Evolutionary conservation across 257 asterid species (phyloP).

Genomic region (Petunia secreta): DNA sequence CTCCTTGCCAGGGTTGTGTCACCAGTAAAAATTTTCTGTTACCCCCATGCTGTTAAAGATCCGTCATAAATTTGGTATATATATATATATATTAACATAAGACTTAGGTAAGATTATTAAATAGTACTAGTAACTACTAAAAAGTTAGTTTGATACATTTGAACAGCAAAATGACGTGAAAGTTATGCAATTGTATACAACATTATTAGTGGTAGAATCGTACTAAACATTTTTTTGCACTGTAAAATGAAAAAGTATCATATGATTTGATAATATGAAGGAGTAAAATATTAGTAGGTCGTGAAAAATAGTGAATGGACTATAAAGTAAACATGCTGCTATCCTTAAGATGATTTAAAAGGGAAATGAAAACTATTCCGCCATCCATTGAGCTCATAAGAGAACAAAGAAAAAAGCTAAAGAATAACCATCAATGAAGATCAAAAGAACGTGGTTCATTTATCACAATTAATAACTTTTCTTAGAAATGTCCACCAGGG

Average conservation of each 20-base stretch:
- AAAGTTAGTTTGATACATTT: no score
- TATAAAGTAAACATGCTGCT: neutral
- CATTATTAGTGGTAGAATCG: no score
- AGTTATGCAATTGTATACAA: no score
- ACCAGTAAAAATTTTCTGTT: no score
- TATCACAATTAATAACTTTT: neutral
- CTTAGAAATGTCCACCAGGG: neutral
- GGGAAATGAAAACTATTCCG: neutral
- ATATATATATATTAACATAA: no score
- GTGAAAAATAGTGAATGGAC: neutral
- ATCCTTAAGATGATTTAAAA: neutral
- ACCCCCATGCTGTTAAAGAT: no score
- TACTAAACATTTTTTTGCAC: no score
- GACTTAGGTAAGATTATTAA: no score
- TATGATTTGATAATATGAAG: neutral
- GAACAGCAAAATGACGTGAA: no score
- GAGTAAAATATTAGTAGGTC: neutral
- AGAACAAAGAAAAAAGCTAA: neutral
- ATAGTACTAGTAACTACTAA: no score
- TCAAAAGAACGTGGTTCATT: neutral
- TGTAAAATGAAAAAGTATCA: neutral
- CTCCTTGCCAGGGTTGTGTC: no score
- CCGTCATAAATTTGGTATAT: no score
- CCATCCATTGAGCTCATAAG: neutral
- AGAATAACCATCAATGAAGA: neutral